Base-by-base conservation (phyloP, 441 rosid genomes). In the Macaranga tanarius region DNA sequence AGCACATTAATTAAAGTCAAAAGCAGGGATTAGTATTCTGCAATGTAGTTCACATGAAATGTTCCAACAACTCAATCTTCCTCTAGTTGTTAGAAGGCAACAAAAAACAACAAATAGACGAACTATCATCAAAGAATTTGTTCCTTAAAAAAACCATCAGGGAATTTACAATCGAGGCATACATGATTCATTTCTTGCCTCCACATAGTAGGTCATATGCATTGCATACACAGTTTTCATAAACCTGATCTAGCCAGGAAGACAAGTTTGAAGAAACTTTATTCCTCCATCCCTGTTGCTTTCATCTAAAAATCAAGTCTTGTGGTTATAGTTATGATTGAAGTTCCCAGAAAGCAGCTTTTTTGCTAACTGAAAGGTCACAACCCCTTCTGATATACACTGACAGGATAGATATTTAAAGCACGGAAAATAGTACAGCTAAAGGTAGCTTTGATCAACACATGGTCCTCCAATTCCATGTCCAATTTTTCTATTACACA, bases 41-140 rank as follows among this genome's bases (percentile, higher is more conserved):
- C 13, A 12, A 69, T 51, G 12, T 20, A 60, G 34, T 74, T 34
- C 60, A 66, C 13, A 19, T 16, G n/a, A 22, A 23, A 16, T 1
- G 10, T 9, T 44, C 15, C 5, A 55, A 62, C 31, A 25, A 69
- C 15, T 31, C 16, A 6, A 61, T 44, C 50, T 56, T 62, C 64
- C 17, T 69, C 73, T 20, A 67, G 20, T n/a, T 19, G 13, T 22
- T 66, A 76, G 38, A 52, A 55, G 52, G 48, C n/a, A 70, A 42
- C 6, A 26, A 50, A 31, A n/a, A 69, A 62, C 13, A 3, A 59
- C 28, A 10, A 4, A 15, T 54, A 61, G 50, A 34, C 66, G 26
- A 31, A 57, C 20, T 31, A 31, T 22, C 60, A 44, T 56, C 11
- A 12, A 55, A n/a, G 38, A 66, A 59, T 73, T 73, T 45, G n/a